These are phyloP conservation scores for Talaromyces pinophilus DNA, from an alignment of 2,329 filamentous ascomycete genomes.

Conservation along the genomic window DNA sequence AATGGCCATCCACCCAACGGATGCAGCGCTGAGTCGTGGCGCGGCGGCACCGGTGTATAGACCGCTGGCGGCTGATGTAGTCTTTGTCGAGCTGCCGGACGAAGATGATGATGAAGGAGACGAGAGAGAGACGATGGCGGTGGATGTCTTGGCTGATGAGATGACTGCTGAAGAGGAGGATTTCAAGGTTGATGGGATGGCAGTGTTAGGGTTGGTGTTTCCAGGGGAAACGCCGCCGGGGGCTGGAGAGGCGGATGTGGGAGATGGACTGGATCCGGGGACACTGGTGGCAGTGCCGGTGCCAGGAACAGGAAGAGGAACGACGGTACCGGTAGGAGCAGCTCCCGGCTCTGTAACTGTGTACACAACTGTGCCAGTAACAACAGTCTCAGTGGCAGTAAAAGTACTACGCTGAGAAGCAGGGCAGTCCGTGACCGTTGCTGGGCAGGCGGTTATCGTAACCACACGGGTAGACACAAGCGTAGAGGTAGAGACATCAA, in stretches of 20 bases:
- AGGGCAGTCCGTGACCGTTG: constrained; percentile 8
- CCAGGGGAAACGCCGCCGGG: neutral
- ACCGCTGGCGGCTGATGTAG: neutral
- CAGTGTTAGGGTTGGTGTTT: neutral
- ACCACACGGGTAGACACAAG: constrained; percentile 8
- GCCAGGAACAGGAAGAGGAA: neutral
- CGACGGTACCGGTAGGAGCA: neutral
- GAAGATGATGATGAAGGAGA: neutral
- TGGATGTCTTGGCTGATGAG: neutral
- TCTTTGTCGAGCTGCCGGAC: constrained; percentile 1
- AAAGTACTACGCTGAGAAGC: constrained; percentile 12
- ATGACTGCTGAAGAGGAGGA: neutral
- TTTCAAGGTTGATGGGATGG: neutral
- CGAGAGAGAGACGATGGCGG: neutral
- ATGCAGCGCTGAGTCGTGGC: neutral
- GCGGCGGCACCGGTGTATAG: constrained; percentile 9
- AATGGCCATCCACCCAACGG: neutral
- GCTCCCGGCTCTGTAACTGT: neutral
- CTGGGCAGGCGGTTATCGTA: constrained; percentile 4
- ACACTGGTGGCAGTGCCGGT: neutral
- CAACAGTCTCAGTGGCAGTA: neutral
- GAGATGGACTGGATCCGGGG: neutral
- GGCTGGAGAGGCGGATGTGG: neutral
- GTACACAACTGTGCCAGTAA: constrained; percentile 4
- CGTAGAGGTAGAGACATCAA: neutral